Evolutionary conservation across 2,329 filamentous ascomycete genomes (phyloP), one percentile per base, ranked within the genome.

Genomic region (Verticillium longisporum): DNA sequence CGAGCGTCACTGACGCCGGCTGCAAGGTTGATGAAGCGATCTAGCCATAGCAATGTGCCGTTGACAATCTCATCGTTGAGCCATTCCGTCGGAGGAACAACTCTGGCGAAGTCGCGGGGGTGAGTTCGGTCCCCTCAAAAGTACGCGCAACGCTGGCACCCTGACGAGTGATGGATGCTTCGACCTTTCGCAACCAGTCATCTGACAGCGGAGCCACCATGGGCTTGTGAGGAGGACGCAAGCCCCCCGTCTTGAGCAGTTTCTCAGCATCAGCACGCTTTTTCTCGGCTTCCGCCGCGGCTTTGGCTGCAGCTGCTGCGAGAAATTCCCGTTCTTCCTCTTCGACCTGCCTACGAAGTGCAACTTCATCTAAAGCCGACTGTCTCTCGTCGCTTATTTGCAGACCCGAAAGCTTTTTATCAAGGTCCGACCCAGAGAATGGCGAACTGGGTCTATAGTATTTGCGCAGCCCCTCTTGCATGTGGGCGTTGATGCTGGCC

Each of bases 31-130:
- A 87, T 74, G 57, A 80, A 80, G 15, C 79, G 77, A 56, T 87
- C 85, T 14, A 92, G 75, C 68, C 85, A 83, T 33, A 80, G 74
- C 32, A 92, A 78, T 56, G 84, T 84, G 14, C 84, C 83, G 66
- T 91, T 90, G 66, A 94, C 84, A 58, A 89, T 84, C 66, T 90
- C 87, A 70, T 93, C 90, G 65, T 93, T 92, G 6, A 94, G 80
- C 90, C 90, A 94, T 33, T 78, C 78, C 0, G 74, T 78, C 9
- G 76, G 71, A 18, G 77, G 77, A 15, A 88, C 78, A 7, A 92
- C 74, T 56, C 81, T 88, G 18, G 74, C 77, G 66, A 92, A 88
- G 68, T 91, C 88, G 59, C 84, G 82, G 1, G 76, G 1, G 69
- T 76, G 26, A 68, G 61, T 2, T 62, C 56, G 1, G 62, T 61